Percentiles rank a stretch among this genome's conserved stretches.
Conservation (phyloP, 768 basidiomycete genomes). For the Pholiota microspora region DNA sequence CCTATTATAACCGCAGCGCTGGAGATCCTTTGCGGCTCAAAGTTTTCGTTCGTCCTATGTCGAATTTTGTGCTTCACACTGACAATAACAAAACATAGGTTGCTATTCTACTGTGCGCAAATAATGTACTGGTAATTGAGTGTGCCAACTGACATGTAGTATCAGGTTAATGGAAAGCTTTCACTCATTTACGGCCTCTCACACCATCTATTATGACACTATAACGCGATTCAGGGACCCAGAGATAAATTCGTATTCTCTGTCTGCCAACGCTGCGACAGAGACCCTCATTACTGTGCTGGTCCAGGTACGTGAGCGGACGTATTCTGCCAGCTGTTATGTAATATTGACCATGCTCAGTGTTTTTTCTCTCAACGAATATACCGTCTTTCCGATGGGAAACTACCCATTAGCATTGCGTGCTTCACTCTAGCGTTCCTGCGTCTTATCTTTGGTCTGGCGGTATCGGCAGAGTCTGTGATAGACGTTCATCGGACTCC, state of each 20-base stretch:
- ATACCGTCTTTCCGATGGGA: conserved; percentile 12
- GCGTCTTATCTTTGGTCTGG: conserved; percentile 13
- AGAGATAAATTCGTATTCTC: conserved; percentile 15
- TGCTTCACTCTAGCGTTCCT: conserved; percentile 15
- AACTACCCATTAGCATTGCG: conserved; percentile 8
- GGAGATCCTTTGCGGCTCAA: conserved; percentile 12
- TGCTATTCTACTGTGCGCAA: conserved; percentile 12
- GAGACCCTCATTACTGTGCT: conserved; percentile 19
- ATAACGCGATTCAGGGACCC: conserved; percentile 12
- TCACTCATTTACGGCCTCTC: conserved; percentile 17
- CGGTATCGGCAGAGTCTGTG: conserved; percentile 11
- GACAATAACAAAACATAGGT: conserved; percentile 7
- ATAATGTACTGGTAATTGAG: too few relatives aligned
- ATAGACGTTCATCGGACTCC: conserved; percentile 15
- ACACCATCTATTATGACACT: conserved; percentile 20
- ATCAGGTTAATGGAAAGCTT: conserved; percentile 14
- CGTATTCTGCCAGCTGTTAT: not conserved
- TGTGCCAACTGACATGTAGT: too few relatives aligned
- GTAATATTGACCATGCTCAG: not conserved
- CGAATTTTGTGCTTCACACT: not conserved
- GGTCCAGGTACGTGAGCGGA: conserved; percentile 12
- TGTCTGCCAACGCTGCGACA: conserved; percentile 13
- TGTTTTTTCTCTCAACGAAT: conserved; percentile 18
- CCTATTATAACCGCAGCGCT: conserved; percentile 11
- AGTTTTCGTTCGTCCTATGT: conserved; percentile 8